These are phyloP conservation scores for Oldenlandia corymbosa DNA, from an alignment of 257 asterid genomes.

Conservation along the genomic window DNA sequence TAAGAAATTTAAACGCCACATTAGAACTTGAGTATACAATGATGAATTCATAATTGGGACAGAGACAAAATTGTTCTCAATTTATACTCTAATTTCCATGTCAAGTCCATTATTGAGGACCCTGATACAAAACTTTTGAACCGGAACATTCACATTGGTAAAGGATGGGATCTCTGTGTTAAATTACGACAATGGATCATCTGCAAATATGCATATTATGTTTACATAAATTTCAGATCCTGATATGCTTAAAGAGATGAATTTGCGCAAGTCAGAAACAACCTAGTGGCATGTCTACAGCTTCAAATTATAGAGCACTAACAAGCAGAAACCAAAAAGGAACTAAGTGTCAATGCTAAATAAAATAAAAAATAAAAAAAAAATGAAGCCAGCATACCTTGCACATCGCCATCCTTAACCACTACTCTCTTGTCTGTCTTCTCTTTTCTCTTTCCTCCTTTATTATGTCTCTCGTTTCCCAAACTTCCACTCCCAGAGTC, in stretches of 20 bases:
- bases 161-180: no score
- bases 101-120: not conserved
- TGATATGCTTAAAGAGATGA: no score
- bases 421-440: constrained; percentile 23
- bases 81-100: not conserved
- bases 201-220: not conserved
- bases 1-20: not conserved
- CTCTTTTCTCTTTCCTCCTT: constrained; percentile 19
- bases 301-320: not conserved
- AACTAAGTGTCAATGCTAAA: not conserved
- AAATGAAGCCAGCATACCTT: constrained; percentile 21
- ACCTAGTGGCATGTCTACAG: not conserved
- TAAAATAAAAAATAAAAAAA: not conserved
- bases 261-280: not conserved
- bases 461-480: constrained; percentile 18
- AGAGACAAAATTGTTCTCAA: no score
- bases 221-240: no score
- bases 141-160: not conserved
- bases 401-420: constrained; percentile 15
- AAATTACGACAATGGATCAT: no score
- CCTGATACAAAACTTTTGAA: not conserved
- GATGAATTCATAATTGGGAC: no score
- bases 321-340: not conserved
- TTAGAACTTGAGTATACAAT: no score
- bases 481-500: constrained; percentile 36